phyloP scores from a whole-genome alignment of 2,329 filamentous ascomycete genomes.

The Colletotrichum tanaceti region DNA sequence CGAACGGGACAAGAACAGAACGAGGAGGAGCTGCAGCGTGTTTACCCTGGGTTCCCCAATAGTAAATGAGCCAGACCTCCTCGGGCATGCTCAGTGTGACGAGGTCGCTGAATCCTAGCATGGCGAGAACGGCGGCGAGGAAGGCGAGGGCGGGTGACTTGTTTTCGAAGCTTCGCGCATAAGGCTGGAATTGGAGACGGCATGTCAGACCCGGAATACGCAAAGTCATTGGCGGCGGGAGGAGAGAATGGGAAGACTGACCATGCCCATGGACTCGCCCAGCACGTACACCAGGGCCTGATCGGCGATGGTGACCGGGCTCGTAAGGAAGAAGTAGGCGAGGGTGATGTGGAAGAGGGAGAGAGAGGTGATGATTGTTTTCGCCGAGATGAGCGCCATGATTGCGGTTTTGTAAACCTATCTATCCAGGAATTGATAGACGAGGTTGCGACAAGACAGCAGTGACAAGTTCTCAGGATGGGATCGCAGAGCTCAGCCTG shows the following conservation, averaged over 20 bases:
- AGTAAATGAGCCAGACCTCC: conserved; percentile 70
- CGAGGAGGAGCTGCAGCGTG: conserved; percentile 57
- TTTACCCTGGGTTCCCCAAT: conserved; percentile 75
- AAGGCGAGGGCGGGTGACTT: conserved; percentile 79
- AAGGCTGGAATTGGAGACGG: conserved; percentile 59
- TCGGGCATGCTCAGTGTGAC: conserved; percentile 75
- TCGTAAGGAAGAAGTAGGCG: conserved; percentile 84
- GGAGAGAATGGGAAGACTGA: conserved; percentile 54
- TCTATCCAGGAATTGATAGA: background rate
- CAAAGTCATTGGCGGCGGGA: background rate
- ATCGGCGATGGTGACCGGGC: conserved; percentile 77
- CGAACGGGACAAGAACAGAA: conserved; percentile 42
- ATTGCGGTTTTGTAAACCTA: conserved; percentile 38
- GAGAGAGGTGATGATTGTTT: conserved; percentile 82
- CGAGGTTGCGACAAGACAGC: background rate
- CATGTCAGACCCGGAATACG: background rate
- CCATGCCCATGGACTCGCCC: conserved; percentile 85
- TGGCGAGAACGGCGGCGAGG: conserved; percentile 73
- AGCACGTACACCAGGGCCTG: conserved; percentile 84
- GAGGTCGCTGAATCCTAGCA: conserved; percentile 72
- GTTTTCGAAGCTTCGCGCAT: conserved; percentile 74
- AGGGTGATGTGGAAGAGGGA: conserved; percentile 87
- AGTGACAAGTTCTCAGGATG: background rate
- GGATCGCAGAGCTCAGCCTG: conserved; percentile 7
- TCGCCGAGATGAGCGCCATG: conserved; percentile 86